Percentiles rank a stretch among this genome's conserved stretches.
Conservation (phyloP, 768 basidiomycete genomes). For the Russula dissimulans region DNA sequence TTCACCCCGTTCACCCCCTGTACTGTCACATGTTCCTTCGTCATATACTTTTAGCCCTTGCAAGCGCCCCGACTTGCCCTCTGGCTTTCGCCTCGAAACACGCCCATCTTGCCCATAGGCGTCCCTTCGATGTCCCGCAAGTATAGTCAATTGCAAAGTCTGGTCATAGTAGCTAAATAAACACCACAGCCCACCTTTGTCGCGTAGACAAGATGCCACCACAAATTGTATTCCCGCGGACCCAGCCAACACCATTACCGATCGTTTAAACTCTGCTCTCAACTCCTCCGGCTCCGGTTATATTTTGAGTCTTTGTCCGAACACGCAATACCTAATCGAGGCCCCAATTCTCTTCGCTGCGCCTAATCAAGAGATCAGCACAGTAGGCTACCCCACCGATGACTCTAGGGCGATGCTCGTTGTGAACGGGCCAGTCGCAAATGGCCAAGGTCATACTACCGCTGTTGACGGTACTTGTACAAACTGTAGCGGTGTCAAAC, state of each 20-base stretch:
- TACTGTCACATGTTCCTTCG: not conserved
- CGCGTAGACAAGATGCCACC: not conserved
- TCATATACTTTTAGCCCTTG: not conserved
- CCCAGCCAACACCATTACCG: constrained; percentile 51
- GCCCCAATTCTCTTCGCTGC: constrained; percentile 59
- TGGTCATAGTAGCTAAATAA: not conserved
- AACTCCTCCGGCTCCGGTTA: constrained; percentile 60
- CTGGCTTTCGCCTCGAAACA: not conserved
- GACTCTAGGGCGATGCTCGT: constrained; percentile 58
- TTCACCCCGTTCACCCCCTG: no score
- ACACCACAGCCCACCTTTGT: not conserved
- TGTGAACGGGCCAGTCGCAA: constrained; percentile 52
- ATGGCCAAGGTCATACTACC: constrained; percentile 60
- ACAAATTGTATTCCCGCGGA: constrained; percentile 34
- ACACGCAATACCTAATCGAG: constrained; percentile 50
- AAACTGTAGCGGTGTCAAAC: constrained; percentile 47
- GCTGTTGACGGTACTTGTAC: constrained; percentile 61
- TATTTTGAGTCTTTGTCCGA: constrained; percentile 56
- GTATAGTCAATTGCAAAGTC: not conserved
- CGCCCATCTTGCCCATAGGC: not conserved
- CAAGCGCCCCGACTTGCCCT: not conserved
- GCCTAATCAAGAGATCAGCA: constrained; percentile 73
- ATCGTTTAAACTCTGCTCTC: constrained; percentile 55
- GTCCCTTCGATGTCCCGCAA: not conserved
- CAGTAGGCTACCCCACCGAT: constrained; percentile 63